These are phyloP conservation scores for Castanea mollissima DNA, from an alignment of 306 rosid genomes.

Conservation along the genomic window DNA sequence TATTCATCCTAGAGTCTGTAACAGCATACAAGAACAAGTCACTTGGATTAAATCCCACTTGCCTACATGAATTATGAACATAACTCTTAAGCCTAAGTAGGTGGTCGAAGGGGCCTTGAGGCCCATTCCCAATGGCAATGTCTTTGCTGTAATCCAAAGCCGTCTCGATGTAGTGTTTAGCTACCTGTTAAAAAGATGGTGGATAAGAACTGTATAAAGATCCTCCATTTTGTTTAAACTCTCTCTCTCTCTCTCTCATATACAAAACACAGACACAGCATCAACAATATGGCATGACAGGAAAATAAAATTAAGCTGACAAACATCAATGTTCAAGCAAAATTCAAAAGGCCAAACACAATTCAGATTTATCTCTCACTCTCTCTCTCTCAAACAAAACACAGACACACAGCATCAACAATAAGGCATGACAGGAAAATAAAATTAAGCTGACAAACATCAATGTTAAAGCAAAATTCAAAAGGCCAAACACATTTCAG, in stretches of 20 bases:
- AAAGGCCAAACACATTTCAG: neutral
- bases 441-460: neutral
- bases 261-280: neutral
- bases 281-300: neutral
- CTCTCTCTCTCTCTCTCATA: no score
- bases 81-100: conserved; percentile 53
- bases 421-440: neutral
- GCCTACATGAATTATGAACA: conserved; percentile 35
- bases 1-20: conserved; percentile 82
- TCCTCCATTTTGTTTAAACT: neutral
- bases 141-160: conserved; percentile 83
- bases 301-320: neutral
- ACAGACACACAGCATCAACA: neutral
- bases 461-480: conserved; percentile 4
- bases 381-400: neutral
- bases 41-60: conserved; percentile 57
- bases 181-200: conserved; percentile 53
- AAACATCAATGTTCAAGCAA: conserved; percentile 1
- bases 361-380: neutral
- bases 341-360: neutral
- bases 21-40: conserved; percentile 80
- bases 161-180: conserved; percentile 57
- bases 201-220: conserved; percentile 7
- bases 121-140: conserved; percentile 75
- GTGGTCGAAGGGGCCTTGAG: conserved; percentile 90